These are phyloP conservation scores for Dinochytrium kinnereticum DNA, from an alignment of 371 early-diverging fungal genomes.

Conservation along the genomic window DNA sequence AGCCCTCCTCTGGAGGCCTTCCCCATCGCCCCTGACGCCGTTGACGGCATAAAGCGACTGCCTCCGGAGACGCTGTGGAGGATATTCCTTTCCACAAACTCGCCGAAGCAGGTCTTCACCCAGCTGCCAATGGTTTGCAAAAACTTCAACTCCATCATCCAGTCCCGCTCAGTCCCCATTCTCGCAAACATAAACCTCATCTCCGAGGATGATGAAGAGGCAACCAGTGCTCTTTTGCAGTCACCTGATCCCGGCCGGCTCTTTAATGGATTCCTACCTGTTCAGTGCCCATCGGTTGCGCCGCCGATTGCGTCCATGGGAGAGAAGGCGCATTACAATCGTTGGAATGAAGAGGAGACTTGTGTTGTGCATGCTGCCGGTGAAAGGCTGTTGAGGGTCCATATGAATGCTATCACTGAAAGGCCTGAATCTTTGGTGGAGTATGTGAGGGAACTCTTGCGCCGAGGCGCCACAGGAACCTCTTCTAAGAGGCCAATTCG, in stretches of 20 bases:
- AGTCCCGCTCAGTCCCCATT: constrained; percentile 12
- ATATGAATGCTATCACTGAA: constrained; percentile 34
- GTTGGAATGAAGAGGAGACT: constrained; percentile 10
- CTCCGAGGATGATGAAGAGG: constrained; percentile 30
- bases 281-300: neutral
- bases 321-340: neutral
- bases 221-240: constrained; percentile 21
- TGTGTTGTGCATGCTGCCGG: constrained; percentile 13
- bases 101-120: constrained; percentile 27
- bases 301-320: neutral
- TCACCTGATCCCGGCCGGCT: constrained; percentile 24
- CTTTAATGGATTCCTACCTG: constrained; percentile 7
- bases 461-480: constrained; percentile 17
- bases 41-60: neutral
- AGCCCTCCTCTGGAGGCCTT: neutral
- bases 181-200: constrained; percentile 32
- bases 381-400: constrained; percentile 24
- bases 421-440: constrained; percentile 35
- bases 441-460: constrained; percentile 32
- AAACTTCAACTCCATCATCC: constrained; percentile 12
- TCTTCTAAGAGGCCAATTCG: constrained; percentile 8
- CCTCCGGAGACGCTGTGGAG: constrained; percentile 35
- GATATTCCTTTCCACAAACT: constrained; percentile 30
- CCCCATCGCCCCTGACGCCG: neutral
- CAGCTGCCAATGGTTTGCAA: constrained; percentile 30